phyloP scores from a whole-genome alignment of 805 yeast species.

The Sporopachydermia quercuum region DNA sequence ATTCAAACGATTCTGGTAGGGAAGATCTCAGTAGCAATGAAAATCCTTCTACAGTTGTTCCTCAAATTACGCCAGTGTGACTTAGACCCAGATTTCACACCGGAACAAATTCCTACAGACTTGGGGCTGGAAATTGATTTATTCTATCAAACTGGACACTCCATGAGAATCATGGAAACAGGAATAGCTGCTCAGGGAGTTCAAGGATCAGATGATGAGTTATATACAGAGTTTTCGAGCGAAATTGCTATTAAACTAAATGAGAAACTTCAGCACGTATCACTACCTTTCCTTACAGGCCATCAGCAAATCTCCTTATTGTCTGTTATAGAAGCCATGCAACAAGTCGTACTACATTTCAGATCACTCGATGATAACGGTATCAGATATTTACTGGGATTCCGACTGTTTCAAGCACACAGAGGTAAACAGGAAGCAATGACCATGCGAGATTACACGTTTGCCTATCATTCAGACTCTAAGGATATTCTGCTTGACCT shows the following conservation, averaged over 20 bases:
- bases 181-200: neutral
- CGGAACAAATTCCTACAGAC: constrained; percentile 17
- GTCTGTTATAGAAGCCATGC: constrained; percentile 50
- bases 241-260: constrained; percentile 32
- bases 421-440: constrained; percentile 34
- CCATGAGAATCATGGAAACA: too few species aligned
- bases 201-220: constrained; percentile 18
- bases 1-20: constrained; percentile 61
- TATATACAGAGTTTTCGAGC: constrained; percentile 25
- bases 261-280: constrained; percentile 44
- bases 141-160: too few species aligned
- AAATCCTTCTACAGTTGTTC: constrained; percentile 39
- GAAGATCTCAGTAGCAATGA: constrained; percentile 37
- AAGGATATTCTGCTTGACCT: constrained; percentile 47
- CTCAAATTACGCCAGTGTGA: constrained; percentile 39
- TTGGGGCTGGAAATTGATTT: constrained; percentile 18
- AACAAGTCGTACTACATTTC: constrained; percentile 32
- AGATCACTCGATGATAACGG: constrained; percentile 48
- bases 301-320: constrained; percentile 82
- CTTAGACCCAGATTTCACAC: constrained; percentile 18
- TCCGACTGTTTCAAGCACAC: constrained; percentile 47
- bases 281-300: constrained; percentile 71
- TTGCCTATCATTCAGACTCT: constrained; percentile 79
- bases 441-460: constrained; percentile 66
- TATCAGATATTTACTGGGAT: constrained; percentile 52